Conservation (phyloP, 495 filamentous ascomycete genomes). For the Apiosordaria backusii region DNA sequence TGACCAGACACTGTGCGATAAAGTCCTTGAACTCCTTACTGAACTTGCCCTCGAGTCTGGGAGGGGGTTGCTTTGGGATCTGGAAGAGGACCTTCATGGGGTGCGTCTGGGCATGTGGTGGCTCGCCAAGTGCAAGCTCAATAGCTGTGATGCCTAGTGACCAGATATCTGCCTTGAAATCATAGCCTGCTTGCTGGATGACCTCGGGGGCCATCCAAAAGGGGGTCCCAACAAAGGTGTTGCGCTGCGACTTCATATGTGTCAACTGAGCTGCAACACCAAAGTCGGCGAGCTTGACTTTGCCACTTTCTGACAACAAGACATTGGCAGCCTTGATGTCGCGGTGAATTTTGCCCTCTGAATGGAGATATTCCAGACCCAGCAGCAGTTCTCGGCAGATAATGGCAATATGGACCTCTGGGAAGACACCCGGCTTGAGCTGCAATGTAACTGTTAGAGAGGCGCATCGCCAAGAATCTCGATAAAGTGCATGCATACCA, state of each 20-base stretch:
- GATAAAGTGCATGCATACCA: conserved; percentile 51
- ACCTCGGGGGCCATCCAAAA: conserved; percentile 99
- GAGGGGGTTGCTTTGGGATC: conserved; percentile 88
- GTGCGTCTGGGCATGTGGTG: conserved; percentile 84
- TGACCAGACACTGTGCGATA: conserved; percentile 80
- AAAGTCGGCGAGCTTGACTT: conserved; percentile 96
- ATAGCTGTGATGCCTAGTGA: conserved; percentile 95
- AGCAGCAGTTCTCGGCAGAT: conserved; percentile 87
- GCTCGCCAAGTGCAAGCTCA: conserved; percentile 88
- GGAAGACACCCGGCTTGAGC: conserved; percentile 90
- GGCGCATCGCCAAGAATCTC: background rate
- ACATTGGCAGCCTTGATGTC: conserved; percentile 98
- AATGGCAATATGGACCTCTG: conserved; percentile 89
- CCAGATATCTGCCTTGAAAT: conserved; percentile 98
- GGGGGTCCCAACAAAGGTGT: conserved; percentile 97
- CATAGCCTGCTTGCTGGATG: conserved; percentile 94
- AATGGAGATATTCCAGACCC: conserved; percentile 90
- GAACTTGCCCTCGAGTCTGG: conserved; percentile 80
- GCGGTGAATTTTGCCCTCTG: conserved; percentile 92
- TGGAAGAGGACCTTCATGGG: conserved; percentile 99
- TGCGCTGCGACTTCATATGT: conserved; percentile 96
- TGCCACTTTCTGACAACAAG: conserved; percentile 78
- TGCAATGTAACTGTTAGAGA: conserved; percentile 30
- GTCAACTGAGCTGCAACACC: conserved; percentile 95
- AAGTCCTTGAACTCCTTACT: conserved; percentile 94